A percentile compares a stretch with the other conserved stretches of the same genome.
phyloP scores from a whole-genome alignment of 495 filamentous ascomycete species.

The Cercophora scortea region DNA sequence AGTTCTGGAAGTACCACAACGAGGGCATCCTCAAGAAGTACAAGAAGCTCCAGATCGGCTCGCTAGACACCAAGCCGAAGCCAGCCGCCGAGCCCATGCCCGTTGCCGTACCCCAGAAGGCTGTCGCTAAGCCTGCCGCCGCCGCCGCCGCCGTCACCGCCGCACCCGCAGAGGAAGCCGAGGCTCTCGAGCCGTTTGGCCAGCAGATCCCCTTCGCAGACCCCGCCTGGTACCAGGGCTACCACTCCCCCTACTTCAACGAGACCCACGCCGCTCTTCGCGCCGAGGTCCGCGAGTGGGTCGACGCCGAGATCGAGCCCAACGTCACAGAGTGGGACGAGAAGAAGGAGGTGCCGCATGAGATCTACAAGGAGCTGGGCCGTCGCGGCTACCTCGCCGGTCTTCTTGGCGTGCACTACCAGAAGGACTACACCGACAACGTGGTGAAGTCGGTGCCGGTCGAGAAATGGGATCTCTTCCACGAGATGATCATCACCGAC shows the following conservation, averaged over 20 bases:
- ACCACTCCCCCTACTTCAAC: constrained; percentile 94
- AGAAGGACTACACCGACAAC: constrained; percentile 60
- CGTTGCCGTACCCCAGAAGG: constrained; percentile 45
- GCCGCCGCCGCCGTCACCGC: constrained; percentile 41
- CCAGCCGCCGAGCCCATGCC: constrained; percentile 44
- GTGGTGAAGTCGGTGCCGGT: constrained; percentile 66
- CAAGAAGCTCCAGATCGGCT: constrained; percentile 78
- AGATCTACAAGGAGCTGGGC: constrained; percentile 94
- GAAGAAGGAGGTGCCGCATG: constrained; percentile 73
- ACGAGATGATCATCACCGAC: constrained; percentile 91
- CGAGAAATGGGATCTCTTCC: constrained; percentile 96
- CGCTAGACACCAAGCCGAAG: constrained; percentile 77
- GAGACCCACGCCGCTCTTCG: constrained; percentile 85
- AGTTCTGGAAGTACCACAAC: constrained; percentile 99
- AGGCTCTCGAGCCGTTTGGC: constrained; percentile 77
- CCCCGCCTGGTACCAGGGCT: constrained; percentile 92
- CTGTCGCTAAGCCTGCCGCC: constrained; percentile 22
- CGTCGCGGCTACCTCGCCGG: constrained; percentile 87
- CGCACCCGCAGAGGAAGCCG: constrained; percentile 47
- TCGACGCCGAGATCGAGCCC: constrained; percentile 83
- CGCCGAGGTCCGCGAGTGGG: constrained; percentile 84
- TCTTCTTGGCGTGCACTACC: constrained; percentile 75
- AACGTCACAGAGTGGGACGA: constrained; percentile 96
- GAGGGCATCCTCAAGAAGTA: constrained; percentile 91
- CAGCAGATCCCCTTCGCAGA: constrained; percentile 86